Evolutionary conservation across 306 rosid species (phyloP), one percentile per base, ranked within the genome.

Genomic region (Quillaja saponaria): DNA sequence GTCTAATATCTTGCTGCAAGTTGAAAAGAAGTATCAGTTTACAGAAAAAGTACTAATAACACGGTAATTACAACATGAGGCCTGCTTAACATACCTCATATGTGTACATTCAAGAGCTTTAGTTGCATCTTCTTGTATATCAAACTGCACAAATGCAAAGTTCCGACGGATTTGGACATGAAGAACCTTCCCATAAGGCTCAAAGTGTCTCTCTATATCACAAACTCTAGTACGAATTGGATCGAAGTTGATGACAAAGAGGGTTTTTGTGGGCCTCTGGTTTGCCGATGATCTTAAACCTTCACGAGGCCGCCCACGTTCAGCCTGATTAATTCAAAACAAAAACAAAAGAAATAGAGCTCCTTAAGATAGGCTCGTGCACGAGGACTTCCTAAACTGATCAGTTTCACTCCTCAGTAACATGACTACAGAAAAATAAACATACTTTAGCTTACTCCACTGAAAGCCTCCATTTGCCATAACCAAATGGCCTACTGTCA

Each of bases 391-490:
- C 34, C 10, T 55, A 3, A 47, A 14, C 10, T 35, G 37, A 10
- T 35, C 39, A 51, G 25, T 28, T 42, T 11, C 3, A 57, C 40
- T 54, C 25, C 45, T 17, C 69, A 53, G 63, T 20, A 61, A 38
- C 35, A 40, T 25, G 15, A 14, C 6, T 19, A 28, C 6, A 15
- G n/a, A 49, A 34, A 55, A 68, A 37, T 34, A 34, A 60, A 8
- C 47, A 64, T 87, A 94, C 99, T 83, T 78, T 87, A 35, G 99
- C 99, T 96, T 96, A 89, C 80, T 94, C 99, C 69, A 85, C 99
- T 67, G 97, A 89, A n/a, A 94, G 69, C 69, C 84, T 84, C 42
- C 96, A 81, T 68, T 75, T 87, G 61, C 85, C 97, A 82, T 83
- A 41, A 53, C 99, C 99, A 67, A 89, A 89, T 28, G 99, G 91